A percentile compares a stretch with the other conserved stretches of the same genome.
phyloP scores from a whole-genome alignment of 2,329 filamentous ascomycete species.

The Ophiostoma tasmaniense region DNA sequence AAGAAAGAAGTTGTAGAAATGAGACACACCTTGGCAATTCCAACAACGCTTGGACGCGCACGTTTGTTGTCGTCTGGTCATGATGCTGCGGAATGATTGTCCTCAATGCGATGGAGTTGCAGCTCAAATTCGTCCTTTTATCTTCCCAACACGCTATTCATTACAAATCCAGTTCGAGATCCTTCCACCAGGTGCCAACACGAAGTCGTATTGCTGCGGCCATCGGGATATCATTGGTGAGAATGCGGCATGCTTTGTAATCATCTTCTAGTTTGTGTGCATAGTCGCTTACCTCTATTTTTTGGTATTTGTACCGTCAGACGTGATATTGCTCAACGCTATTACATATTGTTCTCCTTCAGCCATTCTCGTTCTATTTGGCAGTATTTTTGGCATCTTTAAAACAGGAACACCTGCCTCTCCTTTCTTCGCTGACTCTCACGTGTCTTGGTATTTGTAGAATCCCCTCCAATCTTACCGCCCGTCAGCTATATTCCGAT shows the following conservation, averaged over 20 bases:
- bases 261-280: background rate
- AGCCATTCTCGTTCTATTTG: background rate
- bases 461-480: background rate
- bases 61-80: background rate
- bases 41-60: constrained; percentile 13
- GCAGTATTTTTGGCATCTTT: no score
- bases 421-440: background rate
- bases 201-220: background rate
- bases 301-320: background rate
- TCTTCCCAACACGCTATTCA: background rate
- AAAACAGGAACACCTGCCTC: background rate
- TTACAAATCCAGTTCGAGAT: background rate
- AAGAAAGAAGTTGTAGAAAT: no score
- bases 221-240: background rate
- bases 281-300: background rate
- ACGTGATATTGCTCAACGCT: background rate
- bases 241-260: background rate
- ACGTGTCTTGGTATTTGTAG: background rate
- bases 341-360: no score
- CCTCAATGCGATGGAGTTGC: background rate
- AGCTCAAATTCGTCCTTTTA: background rate
- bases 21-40: constrained; percentile 15
- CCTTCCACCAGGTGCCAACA: background rate
- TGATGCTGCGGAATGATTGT: background rate
- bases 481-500: background rate